Evolutionary conservation across 305 asterid species (phyloP).

Genomic region (Solanum hybrid): DNA sequence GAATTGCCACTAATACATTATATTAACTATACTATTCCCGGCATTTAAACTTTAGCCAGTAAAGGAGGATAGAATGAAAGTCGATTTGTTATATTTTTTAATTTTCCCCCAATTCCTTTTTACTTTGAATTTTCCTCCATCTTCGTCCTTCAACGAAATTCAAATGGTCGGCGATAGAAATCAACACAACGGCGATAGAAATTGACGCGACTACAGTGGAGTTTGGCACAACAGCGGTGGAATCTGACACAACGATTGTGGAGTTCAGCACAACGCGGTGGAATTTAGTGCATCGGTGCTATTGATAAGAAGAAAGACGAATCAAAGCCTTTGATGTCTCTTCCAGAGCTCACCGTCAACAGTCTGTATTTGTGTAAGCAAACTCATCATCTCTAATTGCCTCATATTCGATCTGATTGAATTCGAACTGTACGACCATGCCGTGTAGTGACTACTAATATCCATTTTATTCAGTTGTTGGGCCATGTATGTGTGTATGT

Average conservation of each 20-base stretch:
- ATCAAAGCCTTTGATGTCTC: not conserved
- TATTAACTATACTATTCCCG: too few relatives aligned
- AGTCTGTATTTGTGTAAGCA: too few relatives aligned
- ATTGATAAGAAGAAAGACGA: not conserved
- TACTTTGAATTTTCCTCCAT: too few relatives aligned
- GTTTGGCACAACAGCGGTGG: not conserved
- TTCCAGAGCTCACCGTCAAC: not conserved
- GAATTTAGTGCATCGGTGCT: not conserved
- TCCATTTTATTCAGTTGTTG: not conserved
- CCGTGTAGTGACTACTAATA: not conserved
- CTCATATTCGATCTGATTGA: not conserved
- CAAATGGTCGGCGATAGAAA: too few relatives aligned
- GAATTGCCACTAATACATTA: too few relatives aligned
- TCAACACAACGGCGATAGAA: too few relatives aligned
- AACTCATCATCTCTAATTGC: not conserved
- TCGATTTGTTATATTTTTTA: too few relatives aligned
- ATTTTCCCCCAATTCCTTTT: too few relatives aligned
- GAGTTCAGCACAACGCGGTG: not conserved
- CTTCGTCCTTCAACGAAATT: too few relatives aligned
- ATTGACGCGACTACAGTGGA: not conserved
- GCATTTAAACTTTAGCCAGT: too few relatives aligned
- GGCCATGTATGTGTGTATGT: not conserved
- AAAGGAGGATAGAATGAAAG: too few relatives aligned
- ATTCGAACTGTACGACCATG: not conserved
- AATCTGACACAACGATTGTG: not conserved